Base-by-base conservation (phyloP, 2,329 filamentous ascomycete genomes). In the Pleurostoma richardsiae region DNA sequence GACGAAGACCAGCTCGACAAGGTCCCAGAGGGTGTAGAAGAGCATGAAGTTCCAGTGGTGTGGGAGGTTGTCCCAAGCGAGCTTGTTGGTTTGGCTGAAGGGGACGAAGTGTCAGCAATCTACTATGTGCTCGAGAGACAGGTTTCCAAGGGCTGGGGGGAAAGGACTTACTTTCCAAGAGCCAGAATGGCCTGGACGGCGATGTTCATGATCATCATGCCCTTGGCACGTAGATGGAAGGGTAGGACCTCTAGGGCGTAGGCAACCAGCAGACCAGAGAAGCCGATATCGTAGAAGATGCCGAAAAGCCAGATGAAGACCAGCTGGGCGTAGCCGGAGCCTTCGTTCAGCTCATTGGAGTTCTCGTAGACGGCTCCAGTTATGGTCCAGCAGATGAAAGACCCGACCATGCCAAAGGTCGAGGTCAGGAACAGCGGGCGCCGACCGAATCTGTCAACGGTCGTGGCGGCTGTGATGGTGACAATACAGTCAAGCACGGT, bases 21-120 rank as follows among this genome's bases (percentile, higher is more conserved):
- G 68, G 59, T 84, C 77, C 81, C 81, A 85, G 46, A 80, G 61
- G 27, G 79, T 80, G 64, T 85, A 85, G 66, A 83, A 82, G 41
- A 83, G 70, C 72, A 82, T 84, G 47, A 85, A 77, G 63, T 84
- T 75, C 78, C 80, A 85, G 63, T 83, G 76, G 45, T 72, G 65
- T 19, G 76, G 76, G 41, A 85, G 65, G 46, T 74, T 71, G 44
- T 79, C 68, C 75, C 82, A 84, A 6, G 81, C 82, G 48, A 82
- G 67, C 57, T 77, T 78, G 69, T 86, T 85, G 56, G 77, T 81
- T 68, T 81, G 77, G 63, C 75, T 77, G 11, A 10, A n/a, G 26
- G 19, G 5, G 8, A n/a, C 33, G 33, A 36, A 19, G 19, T 36
- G 40, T 42, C 7, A 43, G 45, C 28, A 3, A 33, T 26, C 5